These are phyloP conservation scores for Naganishia liquefaciens DNA, from an alignment of 1,284 basidiomycete genomes.

Conservation along the genomic window DNA sequence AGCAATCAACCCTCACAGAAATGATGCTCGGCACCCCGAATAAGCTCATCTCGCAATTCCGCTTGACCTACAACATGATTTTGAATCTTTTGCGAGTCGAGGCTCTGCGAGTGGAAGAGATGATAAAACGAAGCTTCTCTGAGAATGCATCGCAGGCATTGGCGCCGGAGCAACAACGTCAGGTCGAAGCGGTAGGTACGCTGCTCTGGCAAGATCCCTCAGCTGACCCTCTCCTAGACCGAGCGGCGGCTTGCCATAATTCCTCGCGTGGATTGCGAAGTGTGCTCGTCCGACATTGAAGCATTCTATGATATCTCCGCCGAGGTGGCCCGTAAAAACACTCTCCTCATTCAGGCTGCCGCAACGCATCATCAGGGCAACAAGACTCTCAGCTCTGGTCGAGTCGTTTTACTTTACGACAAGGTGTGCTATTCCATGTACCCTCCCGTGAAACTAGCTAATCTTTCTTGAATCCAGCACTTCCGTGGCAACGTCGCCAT, in stretches of 20 bases:
- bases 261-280: constrained; percentile 67
- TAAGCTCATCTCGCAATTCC: constrained; percentile 94
- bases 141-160: constrained; percentile 93
- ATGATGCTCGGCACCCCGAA: constrained; percentile 94
- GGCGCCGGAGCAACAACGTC: constrained; percentile 88
- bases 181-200: constrained; percentile 70
- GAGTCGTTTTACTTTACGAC: constrained; percentile 82
- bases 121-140: constrained; percentile 99
- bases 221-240: constrained; percentile 58
- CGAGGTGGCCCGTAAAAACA: constrained; percentile 68
- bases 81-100: constrained; percentile 95
- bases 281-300: constrained; percentile 71
- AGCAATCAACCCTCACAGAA: constrained; percentile 59
- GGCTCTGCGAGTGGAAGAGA: constrained; percentile 94
- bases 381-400: constrained; percentile 70
- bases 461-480: constrained; percentile 60
- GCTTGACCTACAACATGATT: constrained; percentile 99
- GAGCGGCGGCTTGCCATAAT: constrained; percentile 71
- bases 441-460: constrained; percentile 28
- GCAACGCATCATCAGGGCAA: constrained; percentile 65
- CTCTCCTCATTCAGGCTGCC: constrained; percentile 67
- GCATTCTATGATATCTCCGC: constrained; percentile 74
- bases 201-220: background rate
- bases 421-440: constrained; percentile 59
- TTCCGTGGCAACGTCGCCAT: constrained; percentile 75